phyloP scores from a whole-genome alignment of 1,284 basidiomycete genomes.

The Pholiota adiposa region DNA sequence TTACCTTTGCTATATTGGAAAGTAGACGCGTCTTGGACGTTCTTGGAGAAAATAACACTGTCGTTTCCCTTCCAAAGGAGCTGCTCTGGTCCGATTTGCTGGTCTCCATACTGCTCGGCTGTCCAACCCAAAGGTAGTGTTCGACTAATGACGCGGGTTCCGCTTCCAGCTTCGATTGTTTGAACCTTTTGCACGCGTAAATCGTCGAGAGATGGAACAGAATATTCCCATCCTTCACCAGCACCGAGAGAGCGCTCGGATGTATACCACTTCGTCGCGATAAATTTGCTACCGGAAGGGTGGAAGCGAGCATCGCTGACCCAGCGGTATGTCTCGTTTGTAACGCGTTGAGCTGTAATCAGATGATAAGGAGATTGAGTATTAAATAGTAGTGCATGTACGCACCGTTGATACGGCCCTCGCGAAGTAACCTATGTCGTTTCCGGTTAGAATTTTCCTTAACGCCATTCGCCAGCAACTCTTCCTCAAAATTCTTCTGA shows the following conservation, averaged over 20 bases:
- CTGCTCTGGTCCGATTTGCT: conserved; percentile 76
- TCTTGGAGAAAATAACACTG: conserved; percentile 66
- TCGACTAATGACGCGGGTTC: conserved; percentile 57
- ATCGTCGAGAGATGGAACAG: conserved; percentile 42
- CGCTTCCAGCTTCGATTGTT: conserved; percentile 48
- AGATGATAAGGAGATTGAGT: neutral
- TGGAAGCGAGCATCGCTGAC: conserved; percentile 72
- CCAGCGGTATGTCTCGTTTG: conserved; percentile 75
- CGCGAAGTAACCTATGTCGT: conserved; percentile 53
- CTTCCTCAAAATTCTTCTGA: conserved; percentile 48
- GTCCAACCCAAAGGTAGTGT: conserved; percentile 64
- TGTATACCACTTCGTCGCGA: conserved; percentile 78
- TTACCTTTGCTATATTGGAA: conserved; percentile 70
- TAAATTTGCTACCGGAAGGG: conserved; percentile 59
- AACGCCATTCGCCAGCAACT: conserved; percentile 50
- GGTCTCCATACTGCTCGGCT: conserved; percentile 58
- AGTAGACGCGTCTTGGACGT: conserved; percentile 50
- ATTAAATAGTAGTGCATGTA: conserved; percentile 10
- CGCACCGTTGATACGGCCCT: conserved; percentile 61
- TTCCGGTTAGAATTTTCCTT: conserved; percentile 53
- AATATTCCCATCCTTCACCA: conserved; percentile 73
- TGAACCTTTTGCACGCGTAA: conserved; percentile 20
- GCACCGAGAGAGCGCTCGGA: conserved; percentile 63
- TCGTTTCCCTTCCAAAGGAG: conserved; percentile 64
- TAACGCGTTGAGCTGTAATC: conserved; percentile 58